Base-by-base conservation (phyloP, 169 alveolate species). In the Plasmodium blacklocki region DNA sequence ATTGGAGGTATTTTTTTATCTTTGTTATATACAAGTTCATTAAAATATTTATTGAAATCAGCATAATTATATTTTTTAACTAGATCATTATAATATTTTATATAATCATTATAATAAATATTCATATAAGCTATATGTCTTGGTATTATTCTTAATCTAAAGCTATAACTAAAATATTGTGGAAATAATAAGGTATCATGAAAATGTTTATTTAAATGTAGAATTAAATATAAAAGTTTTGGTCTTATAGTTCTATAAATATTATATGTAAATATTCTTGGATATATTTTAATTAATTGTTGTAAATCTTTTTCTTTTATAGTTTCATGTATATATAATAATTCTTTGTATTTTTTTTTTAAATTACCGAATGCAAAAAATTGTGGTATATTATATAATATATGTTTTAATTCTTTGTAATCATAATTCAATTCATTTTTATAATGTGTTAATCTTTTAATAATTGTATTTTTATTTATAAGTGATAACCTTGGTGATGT, bases 91-190 rank as follows among this genome's bases (percentile, higher is more conserved):
- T 86, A 86, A 60, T 60, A 86, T 18, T 75, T 63, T 70, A 90
- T 91, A 75, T 92, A 92, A 39, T 93, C 88, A 18, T 71, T 74
- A 92, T 94, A 94, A 26, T 50, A 67, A 26, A 64, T 45, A 75
- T 76, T 94, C 96, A 94, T 94, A 58, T 91, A 67, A 1, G 95
- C 93, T 23, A 92, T 47, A 45, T 94, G 96, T 56, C 96, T 52
- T 3, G 96, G 96, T 21, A 94, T 89, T 59, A 94, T 94, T 67
- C 96, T 83, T 83, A 93, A 93, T 21, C 93, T 75, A 59, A 94
- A 93, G 32, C 95, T 93, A 68, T 60, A 94, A 26, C 93, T 78
- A 54, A 93, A 92, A 62, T 62, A 85, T 66, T 89, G 91, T 21
- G 96, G 96, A 56, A 86, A 94, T 29, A 74, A 80, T 6, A 91